These are phyloP conservation scores for Paecilomyces formosus DNA, from an alignment of 2,329 filamentous ascomycete genomes.

Conservation along the genomic window DNA sequence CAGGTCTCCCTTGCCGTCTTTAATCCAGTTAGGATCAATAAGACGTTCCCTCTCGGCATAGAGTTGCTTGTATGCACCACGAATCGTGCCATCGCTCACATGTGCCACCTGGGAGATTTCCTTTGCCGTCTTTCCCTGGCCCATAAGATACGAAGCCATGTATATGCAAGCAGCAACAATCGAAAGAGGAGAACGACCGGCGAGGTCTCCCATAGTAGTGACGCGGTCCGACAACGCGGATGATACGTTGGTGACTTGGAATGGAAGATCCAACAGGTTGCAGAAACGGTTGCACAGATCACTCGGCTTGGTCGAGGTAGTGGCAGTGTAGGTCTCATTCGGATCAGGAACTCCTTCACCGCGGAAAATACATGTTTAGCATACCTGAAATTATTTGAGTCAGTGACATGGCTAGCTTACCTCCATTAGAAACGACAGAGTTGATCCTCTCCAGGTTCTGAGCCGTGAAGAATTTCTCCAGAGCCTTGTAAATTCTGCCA, in stretches of 20 bases:
- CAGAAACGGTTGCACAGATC: conserved; percentile 88
- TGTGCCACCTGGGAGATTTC: conserved; percentile 78
- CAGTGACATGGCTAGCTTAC: conserved; percentile 34
- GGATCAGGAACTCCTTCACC: conserved; percentile 31
- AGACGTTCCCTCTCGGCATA: conserved; percentile 67
- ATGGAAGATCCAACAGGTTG: conserved; percentile 68
- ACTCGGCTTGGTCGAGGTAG: conserved; percentile 68
- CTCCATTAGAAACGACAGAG: conserved; percentile 44
- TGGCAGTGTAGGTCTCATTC: conserved; percentile 61
- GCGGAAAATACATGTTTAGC: conserved; percentile 1
- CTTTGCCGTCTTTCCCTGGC: conserved; percentile 69
- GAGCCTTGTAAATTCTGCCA: conserved; percentile 84
- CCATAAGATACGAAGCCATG: conserved; percentile 84
- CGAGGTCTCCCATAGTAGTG: conserved; percentile 68
- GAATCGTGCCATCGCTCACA: conserved; percentile 94
- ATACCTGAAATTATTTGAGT: conserved; percentile 9
- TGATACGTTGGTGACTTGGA: conserved; percentile 71
- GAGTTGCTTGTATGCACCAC: conserved; percentile 86
- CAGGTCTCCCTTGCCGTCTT: conserved; percentile 62
- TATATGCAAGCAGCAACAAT: conserved; percentile 95
- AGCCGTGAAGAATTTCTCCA: conserved; percentile 80
- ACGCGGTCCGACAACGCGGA: conserved; percentile 72
- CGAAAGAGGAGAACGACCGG: conserved; percentile 87
- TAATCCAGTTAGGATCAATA: conserved; percentile 67
- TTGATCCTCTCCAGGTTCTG: conserved; percentile 55